Evolutionary conservation across 495 filamentous ascomycete genomes (phyloP).

Genomic region (Aspergillus conjunctus): DNA sequence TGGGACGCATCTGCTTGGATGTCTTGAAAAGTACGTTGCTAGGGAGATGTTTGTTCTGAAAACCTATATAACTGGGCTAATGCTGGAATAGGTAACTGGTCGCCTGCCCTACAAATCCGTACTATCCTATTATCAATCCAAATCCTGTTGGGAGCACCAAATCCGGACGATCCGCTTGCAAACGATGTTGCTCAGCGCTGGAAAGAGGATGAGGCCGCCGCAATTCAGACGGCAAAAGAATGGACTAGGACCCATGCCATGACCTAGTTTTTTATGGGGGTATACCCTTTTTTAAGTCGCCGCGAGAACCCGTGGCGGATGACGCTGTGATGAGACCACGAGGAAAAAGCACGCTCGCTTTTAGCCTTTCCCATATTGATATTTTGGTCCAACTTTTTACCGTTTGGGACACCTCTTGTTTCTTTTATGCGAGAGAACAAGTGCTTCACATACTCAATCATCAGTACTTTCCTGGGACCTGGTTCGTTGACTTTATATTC

Average conservation of each 20-base stretch:
- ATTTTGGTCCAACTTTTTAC: conserved; percentile 14
- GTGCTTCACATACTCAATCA: conserved; percentile 7
- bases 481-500: conserved; percentile 13
- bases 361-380: conserved; percentile 12
- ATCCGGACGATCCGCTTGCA: conserved; percentile 94
- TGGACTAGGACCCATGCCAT: conserved; percentile 84
- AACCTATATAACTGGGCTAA: conserved; percentile 16
- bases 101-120: conserved; percentile 94
- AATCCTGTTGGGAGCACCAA: conserved; percentile 91
- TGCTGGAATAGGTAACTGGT: conserved; percentile 85
- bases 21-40: conserved; percentile 84
- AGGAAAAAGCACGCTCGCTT: conserved; percentile 25
- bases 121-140: conserved; percentile 98
- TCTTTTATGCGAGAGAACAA: conserved; percentile 11
- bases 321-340: conserved; percentile 43
- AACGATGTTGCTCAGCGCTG: conserved; percentile 97
- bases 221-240: conserved; percentile 84
- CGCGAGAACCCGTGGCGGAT: conserved; percentile 17
- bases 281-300: conserved; percentile 9
- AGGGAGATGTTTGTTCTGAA: background rate
- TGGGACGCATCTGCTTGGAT: conserved; percentile 95
- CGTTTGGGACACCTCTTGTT: conserved; percentile 5
- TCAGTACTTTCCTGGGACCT: conserved; percentile 5
- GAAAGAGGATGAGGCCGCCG: conserved; percentile 92
- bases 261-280: conserved; percentile 35